Percentiles rank a stretch among this genome's conserved stretches.
phyloP scores from a whole-genome alignment of 352 stramenopile species.

The Phytophthora hibernalis region DNA sequence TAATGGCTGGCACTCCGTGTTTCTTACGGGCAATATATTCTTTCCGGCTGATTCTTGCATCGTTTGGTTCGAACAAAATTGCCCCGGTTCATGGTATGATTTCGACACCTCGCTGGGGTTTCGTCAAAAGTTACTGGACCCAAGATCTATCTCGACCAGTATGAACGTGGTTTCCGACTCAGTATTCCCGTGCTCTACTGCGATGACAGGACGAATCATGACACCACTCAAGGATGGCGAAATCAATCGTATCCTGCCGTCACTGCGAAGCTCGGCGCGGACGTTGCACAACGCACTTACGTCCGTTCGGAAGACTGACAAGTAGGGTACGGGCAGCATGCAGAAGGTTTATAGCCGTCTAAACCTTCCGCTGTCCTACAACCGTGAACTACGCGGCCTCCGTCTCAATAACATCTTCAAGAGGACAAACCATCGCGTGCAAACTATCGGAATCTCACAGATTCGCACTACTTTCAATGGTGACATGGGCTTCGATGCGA shows the following conservation, averaged over 20 bases:
- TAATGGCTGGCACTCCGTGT: background rate
- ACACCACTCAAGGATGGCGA: constrained; percentile 1
- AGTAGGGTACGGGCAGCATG: constrained; percentile 7
- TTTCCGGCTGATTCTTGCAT: background rate
- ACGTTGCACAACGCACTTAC: constrained; percentile 9
- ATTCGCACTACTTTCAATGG: constrained; percentile 1
- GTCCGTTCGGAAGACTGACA: background rate
- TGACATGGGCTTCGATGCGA: too few relatives aligned
- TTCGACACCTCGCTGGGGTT: background rate
- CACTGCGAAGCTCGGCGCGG: background rate
- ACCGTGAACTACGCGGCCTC: background rate
- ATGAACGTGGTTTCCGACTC: constrained; percentile 9
- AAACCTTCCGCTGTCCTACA: background rate
- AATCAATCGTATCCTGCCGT: background rate
- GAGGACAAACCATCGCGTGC: constrained; percentile 9
- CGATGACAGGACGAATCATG: background rate
- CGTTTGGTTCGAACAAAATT: constrained; percentile 1
- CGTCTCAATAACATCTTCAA: background rate
- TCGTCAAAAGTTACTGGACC: background rate
- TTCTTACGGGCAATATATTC: background rate
- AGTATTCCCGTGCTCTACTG: background rate
- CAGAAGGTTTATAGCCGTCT: constrained; percentile 1
- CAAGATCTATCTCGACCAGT: background rate
- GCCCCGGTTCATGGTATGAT: background rate
- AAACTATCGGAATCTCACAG: constrained; percentile 13